Conservation (phyloP, 768 basidiomycete species). For the Amanita fuliginea region DNA sequence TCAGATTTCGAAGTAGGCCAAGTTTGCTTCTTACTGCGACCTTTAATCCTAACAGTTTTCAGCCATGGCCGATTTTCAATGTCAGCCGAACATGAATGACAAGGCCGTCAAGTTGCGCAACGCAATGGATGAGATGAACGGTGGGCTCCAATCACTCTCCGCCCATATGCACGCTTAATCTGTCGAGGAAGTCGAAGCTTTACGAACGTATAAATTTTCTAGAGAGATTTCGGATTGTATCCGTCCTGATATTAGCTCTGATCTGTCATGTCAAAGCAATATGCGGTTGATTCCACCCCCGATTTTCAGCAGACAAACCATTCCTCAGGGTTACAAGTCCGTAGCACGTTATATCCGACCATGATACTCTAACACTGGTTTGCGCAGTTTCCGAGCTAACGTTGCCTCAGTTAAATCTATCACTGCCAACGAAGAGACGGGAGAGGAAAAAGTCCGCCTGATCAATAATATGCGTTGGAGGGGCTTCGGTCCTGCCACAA, state of each 20-base stretch:
- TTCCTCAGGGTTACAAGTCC: slow-evolving; percentile 77
- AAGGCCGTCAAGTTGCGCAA: slow-evolving; percentile 56
- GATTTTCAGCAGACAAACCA: slow-evolving; percentile 71
- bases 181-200: slow-evolving; percentile 50
- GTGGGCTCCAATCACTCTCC: slow-evolving; percentile 29
- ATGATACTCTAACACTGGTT: not conserved
- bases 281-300: slow-evolving; percentile 82
- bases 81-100: slow-evolving; percentile 63
- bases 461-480: slow-evolving; percentile 86
- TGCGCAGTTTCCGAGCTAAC: slow-evolving; percentile 63
- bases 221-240: slow-evolving; percentile 57
- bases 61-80: slow-evolving; percentile 97
- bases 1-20: slow-evolving; percentile 78
- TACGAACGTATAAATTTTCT: slow-evolving; percentile 60
- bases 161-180: not conserved
- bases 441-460: slow-evolving; percentile 72
- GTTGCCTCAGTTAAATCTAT: slow-evolving; percentile 62
- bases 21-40: not conserved
- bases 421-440: slow-evolving; percentile 60
- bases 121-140: slow-evolving; percentile 75
- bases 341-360: slow-evolving; percentile 8
- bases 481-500: slow-evolving; percentile 63
- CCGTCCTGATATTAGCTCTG: slow-evolving; percentile 14
- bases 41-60: not conserved
- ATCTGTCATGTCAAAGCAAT: slow-evolving; percentile 29